Evolutionary conservation across 1,284 basidiomycete species (phyloP).

Genomic region (Sporisorium iseilematis-ciliati): DNA sequence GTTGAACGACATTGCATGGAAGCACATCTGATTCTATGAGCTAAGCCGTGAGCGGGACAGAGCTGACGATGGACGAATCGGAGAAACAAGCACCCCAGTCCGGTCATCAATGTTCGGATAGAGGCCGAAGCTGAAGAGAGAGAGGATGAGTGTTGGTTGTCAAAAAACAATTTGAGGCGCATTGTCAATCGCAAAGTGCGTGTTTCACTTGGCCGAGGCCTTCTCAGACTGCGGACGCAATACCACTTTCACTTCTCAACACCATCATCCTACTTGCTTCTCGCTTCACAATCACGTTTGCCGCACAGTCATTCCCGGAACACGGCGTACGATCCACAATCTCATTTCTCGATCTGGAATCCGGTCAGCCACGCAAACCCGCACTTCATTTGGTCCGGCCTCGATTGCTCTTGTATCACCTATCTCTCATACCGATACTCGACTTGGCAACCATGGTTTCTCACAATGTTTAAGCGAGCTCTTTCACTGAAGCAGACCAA

Average conservation of each 20-base stretch:
- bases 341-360: not conserved
- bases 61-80: not conserved
- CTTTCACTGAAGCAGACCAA: no score
- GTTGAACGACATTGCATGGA: not conserved
- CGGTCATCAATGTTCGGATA: not conserved
- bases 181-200: not conserved
- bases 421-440: not conserved
- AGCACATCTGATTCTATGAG: not conserved
- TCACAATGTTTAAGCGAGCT: not conserved
- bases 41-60: no score
- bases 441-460: not conserved
- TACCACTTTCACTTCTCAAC: not conserved
- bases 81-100: not conserved
- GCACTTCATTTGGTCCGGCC: slow-evolving; percentile 1
- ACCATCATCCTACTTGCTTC: slow-evolving; percentile 1
- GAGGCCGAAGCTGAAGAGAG: slow-evolving; percentile 2
- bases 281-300: not conserved
- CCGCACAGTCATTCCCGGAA: no score
- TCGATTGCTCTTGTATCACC: no score
- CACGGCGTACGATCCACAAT: no score
- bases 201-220: slow-evolving; percentile 3
- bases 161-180: not conserved
- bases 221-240: not conserved
- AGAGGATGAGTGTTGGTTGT: not conserved
- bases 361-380: not conserved